These are phyloP conservation scores for Paramarasmius palmivorus DNA, from an alignment of 1,284 basidiomycete genomes.

Conservation along the genomic window DNA sequence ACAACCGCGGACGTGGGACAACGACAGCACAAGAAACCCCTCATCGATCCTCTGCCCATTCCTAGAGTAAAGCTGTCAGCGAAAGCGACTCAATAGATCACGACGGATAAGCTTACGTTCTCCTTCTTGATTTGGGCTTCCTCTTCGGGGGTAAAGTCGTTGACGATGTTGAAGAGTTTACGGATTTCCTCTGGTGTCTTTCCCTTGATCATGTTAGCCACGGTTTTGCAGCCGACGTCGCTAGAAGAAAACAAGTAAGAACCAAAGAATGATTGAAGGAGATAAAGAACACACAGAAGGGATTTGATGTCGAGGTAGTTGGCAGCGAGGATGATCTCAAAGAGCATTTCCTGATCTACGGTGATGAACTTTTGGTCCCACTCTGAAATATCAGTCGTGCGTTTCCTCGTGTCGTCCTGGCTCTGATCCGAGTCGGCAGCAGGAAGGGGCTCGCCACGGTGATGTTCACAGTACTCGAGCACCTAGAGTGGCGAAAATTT, in stretches of 20 bases:
- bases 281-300: constrained; percentile 75
- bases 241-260: constrained; percentile 39
- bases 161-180: constrained; percentile 96
- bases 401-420: constrained; percentile 94
- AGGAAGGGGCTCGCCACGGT: constrained; percentile 95
- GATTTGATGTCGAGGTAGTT: constrained; percentile 99
- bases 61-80: constrained; percentile 42
- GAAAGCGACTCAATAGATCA: constrained; percentile 15
- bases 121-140: constrained; percentile 99
- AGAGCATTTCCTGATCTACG: constrained; percentile 96
- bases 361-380: constrained; percentile 99
- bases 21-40: constrained; percentile 2
- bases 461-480: constrained; percentile 99
- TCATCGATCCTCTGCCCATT: constrained; percentile 90
- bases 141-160: constrained; percentile 99
- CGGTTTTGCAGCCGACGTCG: constrained; percentile 99
- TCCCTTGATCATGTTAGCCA: constrained; percentile 99
- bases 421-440: constrained; percentile 76
- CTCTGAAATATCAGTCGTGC: constrained; percentile 96
- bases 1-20: constrained; percentile 5
- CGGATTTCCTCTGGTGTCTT: constrained; percentile 97
- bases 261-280: not conserved
- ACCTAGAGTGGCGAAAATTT: constrained; percentile 63
- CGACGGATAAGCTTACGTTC: constrained; percentile 66
- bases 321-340: constrained; percentile 99